A percentile compares a stretch with the other conserved stretches of the same genome.
phyloP scores from a whole-genome alignment of 1,284 basidiomycete species.

The Stygiomarasmius scandens region DNA sequence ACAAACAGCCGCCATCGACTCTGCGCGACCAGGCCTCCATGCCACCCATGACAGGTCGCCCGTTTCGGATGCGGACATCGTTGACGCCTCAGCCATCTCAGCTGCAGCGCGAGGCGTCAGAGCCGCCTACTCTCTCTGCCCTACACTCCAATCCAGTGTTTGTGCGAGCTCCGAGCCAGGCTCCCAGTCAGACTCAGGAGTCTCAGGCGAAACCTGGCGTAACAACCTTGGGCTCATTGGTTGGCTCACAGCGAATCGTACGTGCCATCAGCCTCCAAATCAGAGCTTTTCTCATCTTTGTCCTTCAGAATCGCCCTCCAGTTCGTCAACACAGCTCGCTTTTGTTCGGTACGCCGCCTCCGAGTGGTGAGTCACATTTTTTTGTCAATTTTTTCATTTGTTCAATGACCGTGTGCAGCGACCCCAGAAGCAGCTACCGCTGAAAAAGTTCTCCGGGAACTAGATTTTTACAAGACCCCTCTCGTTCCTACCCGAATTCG shows the following conservation, averaged over 20 bases:
- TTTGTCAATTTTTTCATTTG: conserved; percentile 9
- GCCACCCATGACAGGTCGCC: conserved; percentile 43
- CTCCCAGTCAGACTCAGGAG: conserved; percentile 44
- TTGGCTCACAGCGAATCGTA: conserved; percentile 59
- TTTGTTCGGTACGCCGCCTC: conserved; percentile 43
- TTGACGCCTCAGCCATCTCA: conserved; percentile 68
- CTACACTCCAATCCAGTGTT: conserved; percentile 68
- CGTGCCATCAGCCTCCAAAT: conserved; percentile 26
- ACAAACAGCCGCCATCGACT: conserved; percentile 21
- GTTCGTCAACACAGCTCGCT: conserved; percentile 52
- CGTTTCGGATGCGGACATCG: conserved; percentile 65
- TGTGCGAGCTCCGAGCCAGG: conserved; percentile 58
- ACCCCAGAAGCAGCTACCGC: conserved; percentile 50
- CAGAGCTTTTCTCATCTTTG: conserved; percentile 3
- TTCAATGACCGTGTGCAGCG: conserved; percentile 23
- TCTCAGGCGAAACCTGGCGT: conserved; percentile 33
- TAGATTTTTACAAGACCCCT: conserved; percentile 78
- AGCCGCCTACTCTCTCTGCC: conserved; percentile 65
- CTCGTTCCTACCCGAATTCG: conserved; percentile 70
- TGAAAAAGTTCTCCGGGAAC: conserved; percentile 65
- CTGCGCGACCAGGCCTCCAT: conserved; percentile 32
- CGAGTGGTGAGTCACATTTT: conserved; percentile 32
- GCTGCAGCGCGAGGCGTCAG: conserved; percentile 57
- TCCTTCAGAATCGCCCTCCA: conserved; percentile 45
- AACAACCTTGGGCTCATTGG: conserved; percentile 63